A percentile compares a stretch with the other conserved stretches of the same genome.
phyloP scores from a whole-genome alignment of 129 eudicot genomes.

The Centella asiatica region DNA sequence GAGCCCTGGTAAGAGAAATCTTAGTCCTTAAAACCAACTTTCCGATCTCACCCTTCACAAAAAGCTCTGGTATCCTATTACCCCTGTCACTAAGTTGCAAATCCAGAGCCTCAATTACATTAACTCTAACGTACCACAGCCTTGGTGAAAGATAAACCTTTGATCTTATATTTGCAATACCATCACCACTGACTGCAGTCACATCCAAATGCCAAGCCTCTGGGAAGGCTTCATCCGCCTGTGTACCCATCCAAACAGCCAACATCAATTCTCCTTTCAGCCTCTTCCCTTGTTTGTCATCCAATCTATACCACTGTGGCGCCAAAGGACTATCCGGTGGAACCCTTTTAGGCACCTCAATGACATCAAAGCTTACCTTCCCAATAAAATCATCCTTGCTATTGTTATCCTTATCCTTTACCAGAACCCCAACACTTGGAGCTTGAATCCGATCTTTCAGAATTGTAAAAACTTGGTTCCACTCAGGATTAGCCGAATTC shows the following conservation, averaged over 20 bases:
- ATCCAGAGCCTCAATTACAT: constrained; percentile 53
- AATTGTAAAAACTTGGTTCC: constrained; percentile 43
- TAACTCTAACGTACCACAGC: constrained; percentile 51
- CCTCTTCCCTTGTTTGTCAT: constrained; percentile 27
- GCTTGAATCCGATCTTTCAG: constrained; percentile 34
- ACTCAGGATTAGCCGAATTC: constrained; percentile 26
- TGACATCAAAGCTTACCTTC: constrained; percentile 20
- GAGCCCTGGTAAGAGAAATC: constrained; percentile 27
- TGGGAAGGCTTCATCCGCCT: constrained; percentile 46
- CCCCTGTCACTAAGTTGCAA: constrained; percentile 25
- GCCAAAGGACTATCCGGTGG: constrained; percentile 65
- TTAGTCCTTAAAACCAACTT: constrained; percentile 32
- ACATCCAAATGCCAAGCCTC: constrained; percentile 48
- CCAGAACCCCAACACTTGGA: constrained; percentile 27
- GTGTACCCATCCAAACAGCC: constrained; percentile 54
- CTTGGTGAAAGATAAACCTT: constrained; percentile 51
- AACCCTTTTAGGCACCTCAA: constrained; percentile 45
- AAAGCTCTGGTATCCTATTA: constrained; percentile 30
- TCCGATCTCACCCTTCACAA: constrained; percentile 33
- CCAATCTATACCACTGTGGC: constrained; percentile 54
- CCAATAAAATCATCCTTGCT: constrained; percentile 40
- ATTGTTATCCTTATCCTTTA: constrained; percentile 30
- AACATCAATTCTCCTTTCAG: constrained; percentile 41
- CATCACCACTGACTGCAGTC: constrained; percentile 29
- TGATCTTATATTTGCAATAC: constrained; percentile 32